A percentile compares a stretch with the other conserved stretches of the same genome.
Conservation (phyloP, 2,329 filamentous ascomycete species). For the Fusarium sp. region DNA sequence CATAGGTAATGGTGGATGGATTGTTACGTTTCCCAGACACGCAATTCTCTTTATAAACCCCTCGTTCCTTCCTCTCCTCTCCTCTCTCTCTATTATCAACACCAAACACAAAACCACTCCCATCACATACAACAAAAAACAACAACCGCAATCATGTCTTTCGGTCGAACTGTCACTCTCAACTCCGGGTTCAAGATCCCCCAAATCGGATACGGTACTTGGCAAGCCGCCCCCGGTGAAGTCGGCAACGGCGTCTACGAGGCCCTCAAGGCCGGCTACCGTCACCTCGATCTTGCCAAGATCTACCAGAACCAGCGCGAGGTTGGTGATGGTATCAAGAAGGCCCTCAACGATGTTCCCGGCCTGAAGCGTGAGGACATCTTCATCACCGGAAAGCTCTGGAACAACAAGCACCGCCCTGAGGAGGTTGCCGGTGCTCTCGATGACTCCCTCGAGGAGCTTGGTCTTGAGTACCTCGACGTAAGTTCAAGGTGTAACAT, state of each 20-base stretch:
- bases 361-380: slow-evolving; percentile 66
- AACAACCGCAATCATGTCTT: slow-evolving; percentile 61
- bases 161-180: slow-evolving; percentile 66
- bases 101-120: not conserved
- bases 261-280: slow-evolving; percentile 72
- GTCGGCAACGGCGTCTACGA: slow-evolving; percentile 72
- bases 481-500: slow-evolving; percentile 43
- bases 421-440: slow-evolving; percentile 67
- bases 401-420: slow-evolving; percentile 70
- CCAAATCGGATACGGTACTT: slow-evolving; percentile 70
- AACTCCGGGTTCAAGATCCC: slow-evolving; percentile 75
- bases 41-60: slow-evolving; percentile 24
- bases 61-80: not conserved
- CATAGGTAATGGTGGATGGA: not conserved
- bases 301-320: slow-evolving; percentile 73
- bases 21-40: not conserved
- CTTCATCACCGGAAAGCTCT: slow-evolving; percentile 76
- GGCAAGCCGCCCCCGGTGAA: slow-evolving; percentile 74
- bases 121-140: not conserved
- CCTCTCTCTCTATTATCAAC: not conserved
- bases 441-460: slow-evolving; percentile 65
- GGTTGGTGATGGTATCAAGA: slow-evolving; percentile 66
- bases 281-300: slow-evolving; percentile 67
- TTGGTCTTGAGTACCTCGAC: slow-evolving; percentile 69
- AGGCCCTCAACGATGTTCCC: slow-evolving; percentile 58